phyloP scores from a whole-genome alignment of 805 yeast species.

The Yamadazyma kitorensis region DNA sequence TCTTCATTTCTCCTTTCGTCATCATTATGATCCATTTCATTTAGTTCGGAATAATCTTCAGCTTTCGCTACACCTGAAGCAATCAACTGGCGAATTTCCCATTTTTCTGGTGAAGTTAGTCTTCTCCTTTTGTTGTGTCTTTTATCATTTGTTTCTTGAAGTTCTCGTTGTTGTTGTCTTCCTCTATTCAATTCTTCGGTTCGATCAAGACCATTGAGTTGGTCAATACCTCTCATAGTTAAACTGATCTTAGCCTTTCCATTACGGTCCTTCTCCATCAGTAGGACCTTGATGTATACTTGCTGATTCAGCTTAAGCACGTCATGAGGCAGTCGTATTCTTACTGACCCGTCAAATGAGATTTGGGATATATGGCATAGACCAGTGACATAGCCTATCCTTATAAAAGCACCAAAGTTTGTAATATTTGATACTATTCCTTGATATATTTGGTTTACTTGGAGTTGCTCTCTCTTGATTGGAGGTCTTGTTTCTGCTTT shows the following conservation, averaged over 20 bases:
- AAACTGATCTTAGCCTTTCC: conserved; percentile 47
- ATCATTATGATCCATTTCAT: conserved; percentile 15
- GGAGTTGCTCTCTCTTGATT: conserved; percentile 19
- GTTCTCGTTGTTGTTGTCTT: conserved; percentile 9
- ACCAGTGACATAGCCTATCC: conserved; percentile 48
- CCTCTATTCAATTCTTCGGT: conserved; percentile 18
- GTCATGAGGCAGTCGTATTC: conserved; percentile 60
- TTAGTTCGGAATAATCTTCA: conserved; percentile 64
- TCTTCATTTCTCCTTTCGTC: conserved; percentile 20
- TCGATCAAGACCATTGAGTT: conserved; percentile 53
- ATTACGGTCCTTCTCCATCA: conserved; percentile 35
- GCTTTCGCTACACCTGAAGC: conserved; percentile 73
- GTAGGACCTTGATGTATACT: conserved; percentile 60
- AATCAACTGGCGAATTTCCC: conserved; percentile 84
- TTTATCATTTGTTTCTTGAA: conserved; percentile 14
- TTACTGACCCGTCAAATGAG: conserved; percentile 34
- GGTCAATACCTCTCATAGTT: conserved; percentile 72
- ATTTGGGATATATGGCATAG: conserved; percentile 78
- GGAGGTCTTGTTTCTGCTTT: conserved; percentile 6
- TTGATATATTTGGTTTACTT: conserved; percentile 47
- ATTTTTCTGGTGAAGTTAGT: conserved; percentile 80
- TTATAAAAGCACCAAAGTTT: conserved; percentile 76
- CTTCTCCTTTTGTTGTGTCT: no score
- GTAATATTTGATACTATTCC: conserved; percentile 63
- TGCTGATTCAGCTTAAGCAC: conserved; percentile 53